Evolutionary conservation across 306 rosid species (phyloP).

Genomic region (Inga oerstediana): DNA sequence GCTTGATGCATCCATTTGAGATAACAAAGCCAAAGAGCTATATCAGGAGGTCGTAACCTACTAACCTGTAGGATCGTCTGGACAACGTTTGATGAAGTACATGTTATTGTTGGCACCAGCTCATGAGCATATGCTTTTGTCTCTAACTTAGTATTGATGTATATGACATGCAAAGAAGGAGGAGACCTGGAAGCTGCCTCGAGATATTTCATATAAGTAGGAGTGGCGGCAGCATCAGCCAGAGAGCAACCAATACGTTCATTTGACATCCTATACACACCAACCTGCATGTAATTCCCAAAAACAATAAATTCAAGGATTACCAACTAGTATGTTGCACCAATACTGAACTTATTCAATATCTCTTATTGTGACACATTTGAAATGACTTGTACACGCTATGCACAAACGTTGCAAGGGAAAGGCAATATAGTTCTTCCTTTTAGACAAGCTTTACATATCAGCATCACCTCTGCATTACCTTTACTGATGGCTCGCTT

Average conservation of each 20-base stretch:
- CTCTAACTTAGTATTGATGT: constrained; percentile 88
- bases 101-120: constrained; percentile 96
- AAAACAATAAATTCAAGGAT: constrained; percentile 30
- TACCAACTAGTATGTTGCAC: constrained; percentile 16
- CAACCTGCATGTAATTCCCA: constrained; percentile 64
- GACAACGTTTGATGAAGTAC: constrained; percentile 96
- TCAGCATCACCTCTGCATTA: constrained; percentile 18
- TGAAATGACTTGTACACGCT: constrained; percentile 26
- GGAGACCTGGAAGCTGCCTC: constrained; percentile 70
- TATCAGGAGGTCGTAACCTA: constrained; percentile 1
- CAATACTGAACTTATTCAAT: constrained; percentile 16
- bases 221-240: constrained; percentile 92
- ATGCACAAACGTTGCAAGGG: constrained; percentile 11
- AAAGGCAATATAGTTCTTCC: constrained; percentile 19
- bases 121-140: constrained; percentile 96
- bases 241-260: constrained; percentile 91
- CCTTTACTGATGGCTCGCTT: neutral
- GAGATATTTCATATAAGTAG: constrained; percentile 83
- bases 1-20: constrained; percentile 23
- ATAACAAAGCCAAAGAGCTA: constrained; percentile 19
- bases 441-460: constrained; percentile 21
- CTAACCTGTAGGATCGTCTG: constrained; percentile 91
- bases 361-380: neutral
- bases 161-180: constrained; percentile 85
- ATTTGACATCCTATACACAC: constrained; percentile 88